Evolutionary conservation across 2,329 filamentous ascomycete species (phyloP), one percentile per base, ranked within the genome.

Genomic region (Hymenoscyphus scutula): DNA sequence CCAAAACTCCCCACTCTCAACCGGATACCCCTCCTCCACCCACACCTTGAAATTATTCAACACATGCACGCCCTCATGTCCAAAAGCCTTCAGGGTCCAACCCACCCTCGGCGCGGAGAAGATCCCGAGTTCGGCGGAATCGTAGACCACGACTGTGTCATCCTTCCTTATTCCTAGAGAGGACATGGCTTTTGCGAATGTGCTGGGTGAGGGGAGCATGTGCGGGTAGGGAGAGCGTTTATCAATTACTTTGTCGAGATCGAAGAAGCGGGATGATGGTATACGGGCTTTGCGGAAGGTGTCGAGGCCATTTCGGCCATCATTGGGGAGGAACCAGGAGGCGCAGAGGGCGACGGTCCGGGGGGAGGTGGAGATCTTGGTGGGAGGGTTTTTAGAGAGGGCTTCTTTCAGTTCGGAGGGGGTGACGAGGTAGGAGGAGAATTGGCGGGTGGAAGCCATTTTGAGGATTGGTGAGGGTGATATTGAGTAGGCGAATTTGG

Each of bases 41-140:
- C 93, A 99, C n/a, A 90, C 78, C 75, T 89, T 90, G 79, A 97
- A 99, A 79, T 99, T 99, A 79, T 99, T 96, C 61, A 99, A 79
- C 19, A 99, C 78, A 75, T 97, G 92, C 15, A 99, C 94, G 67
- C 86, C 89, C 53, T 86, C 81, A 75, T 99, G 95, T 1, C 95
- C 95, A 76, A 98, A 98, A 37, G 92, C 86, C 72, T 86, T 87
- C 67, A 99, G 80, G 1, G 94, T 99, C 95, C 95, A 99, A 62
- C 88, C 94, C 0, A 97, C 94, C 51, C 95, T 85, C 3, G 95
- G 95, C 1, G 94, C 95, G 70, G 90, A 95, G 78, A 99, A 96
- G 64, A 99, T 93, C 10, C 95, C 95, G 32, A 94, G 80, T 79
- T 98, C 93, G 66, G 91, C 89, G 30, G 87, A 89, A 75, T 99